These are phyloP conservation scores for Porodaedalea pini DNA, from an alignment of 1,284 basidiomycete species.

Conservation along the genomic window DNA sequence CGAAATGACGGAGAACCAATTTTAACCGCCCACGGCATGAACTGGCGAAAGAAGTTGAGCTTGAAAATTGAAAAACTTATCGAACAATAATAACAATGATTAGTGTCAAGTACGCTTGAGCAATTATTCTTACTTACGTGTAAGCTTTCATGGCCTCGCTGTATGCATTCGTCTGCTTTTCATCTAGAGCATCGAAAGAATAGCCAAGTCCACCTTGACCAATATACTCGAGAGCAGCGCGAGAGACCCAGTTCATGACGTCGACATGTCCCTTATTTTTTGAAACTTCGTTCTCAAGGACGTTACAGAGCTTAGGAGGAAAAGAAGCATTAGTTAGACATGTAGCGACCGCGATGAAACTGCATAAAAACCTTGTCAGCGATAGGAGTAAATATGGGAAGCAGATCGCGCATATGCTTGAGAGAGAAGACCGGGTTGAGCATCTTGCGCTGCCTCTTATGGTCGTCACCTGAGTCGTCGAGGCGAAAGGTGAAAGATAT, in stretches of 20 bases:
- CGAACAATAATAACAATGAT: not conserved
- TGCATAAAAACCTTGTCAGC: slow-evolving; percentile 3
- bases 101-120: slow-evolving; percentile 30
- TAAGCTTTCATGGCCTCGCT: slow-evolving; percentile 45
- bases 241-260: slow-evolving; percentile 48
- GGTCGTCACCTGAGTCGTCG: slow-evolving; percentile 14
- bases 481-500: too few species aligned
- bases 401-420: slow-evolving; percentile 12
- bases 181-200: slow-evolving; percentile 48
- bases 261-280: slow-evolving; percentile 32
- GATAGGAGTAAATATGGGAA: slow-evolving; percentile 16
- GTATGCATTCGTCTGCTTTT: slow-evolving; percentile 42
- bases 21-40: slow-evolving; percentile 15
- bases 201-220: slow-evolving; percentile 49
- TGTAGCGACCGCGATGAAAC: not conserved
- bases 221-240: slow-evolving; percentile 48
- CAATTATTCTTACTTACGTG: too few species aligned
- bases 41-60: slow-evolving; percentile 1
- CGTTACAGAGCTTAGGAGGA: slow-evolving; percentile 22
- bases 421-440: slow-evolving; percentile 21
- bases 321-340: not conserved
- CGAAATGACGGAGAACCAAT: slow-evolving; percentile 16
- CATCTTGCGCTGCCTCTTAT: slow-evolving; percentile 17
- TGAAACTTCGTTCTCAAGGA: slow-evolving; percentile 22
- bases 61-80: not conserved